These are phyloP conservation scores for Leishmania guyanensis DNA, from an alignment of 208 protist species.

Conservation along the genomic window DNA sequence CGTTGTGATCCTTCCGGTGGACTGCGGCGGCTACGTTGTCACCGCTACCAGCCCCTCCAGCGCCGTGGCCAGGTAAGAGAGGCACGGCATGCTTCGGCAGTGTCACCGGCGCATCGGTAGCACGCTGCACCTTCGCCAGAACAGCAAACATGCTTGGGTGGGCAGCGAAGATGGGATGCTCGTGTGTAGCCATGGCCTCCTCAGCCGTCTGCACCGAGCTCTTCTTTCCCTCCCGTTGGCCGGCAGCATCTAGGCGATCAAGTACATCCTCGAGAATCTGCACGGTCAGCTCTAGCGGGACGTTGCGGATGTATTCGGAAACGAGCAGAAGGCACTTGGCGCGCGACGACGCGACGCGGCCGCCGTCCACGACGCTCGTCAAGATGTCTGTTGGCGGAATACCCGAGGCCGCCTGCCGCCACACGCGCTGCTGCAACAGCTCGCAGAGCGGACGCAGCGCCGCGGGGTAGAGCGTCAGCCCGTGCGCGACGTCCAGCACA, in stretches of 20 bases:
- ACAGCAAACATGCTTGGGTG: slow-evolving; percentile 77
- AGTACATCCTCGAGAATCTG: slow-evolving; percentile 71
- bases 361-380: slow-evolving; percentile 31
- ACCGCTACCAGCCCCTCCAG: neutral
- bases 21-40: neutral
- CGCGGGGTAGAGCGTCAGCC: slow-evolving; percentile 35
- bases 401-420: slow-evolving; percentile 67
- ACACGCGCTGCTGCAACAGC: slow-evolving; percentile 57
- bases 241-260: slow-evolving; percentile 47
- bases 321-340: slow-evolving; percentile 77
- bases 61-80: neutral
- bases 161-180: slow-evolving; percentile 38
- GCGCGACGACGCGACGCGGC: slow-evolving; percentile 14
- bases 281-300: slow-evolving; percentile 81
- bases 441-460: slow-evolving; percentile 48
- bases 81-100: slow-evolving; percentile 14
- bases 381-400: slow-evolving; percentile 76
- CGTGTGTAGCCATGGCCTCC: slow-evolving; percentile 13
- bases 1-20: slow-evolving; percentile 7
- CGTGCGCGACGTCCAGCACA: slow-evolving; percentile 66
- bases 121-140: slow-evolving; percentile 88
- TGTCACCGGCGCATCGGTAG: slow-evolving; percentile 55
- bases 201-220: neutral
- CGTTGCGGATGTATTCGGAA: slow-evolving; percentile 85
- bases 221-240: slow-evolving; percentile 1